These are phyloP conservation scores for Colletotrichum spaethianum DNA, from an alignment of 2,329 filamentous ascomycete genomes.

Conservation along the genomic window DNA sequence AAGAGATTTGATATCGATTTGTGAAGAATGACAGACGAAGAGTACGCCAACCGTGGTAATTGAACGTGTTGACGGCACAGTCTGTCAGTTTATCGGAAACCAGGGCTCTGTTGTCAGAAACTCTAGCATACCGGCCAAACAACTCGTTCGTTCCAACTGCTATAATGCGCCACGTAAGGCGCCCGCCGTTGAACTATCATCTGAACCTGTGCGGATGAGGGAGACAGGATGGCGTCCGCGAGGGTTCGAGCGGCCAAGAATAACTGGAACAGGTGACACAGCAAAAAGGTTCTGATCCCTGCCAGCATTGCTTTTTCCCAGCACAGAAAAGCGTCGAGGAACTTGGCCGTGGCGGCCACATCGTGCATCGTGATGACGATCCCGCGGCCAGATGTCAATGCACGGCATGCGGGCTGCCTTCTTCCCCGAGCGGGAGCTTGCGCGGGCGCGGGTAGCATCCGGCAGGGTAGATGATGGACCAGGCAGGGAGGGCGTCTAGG, in stretches of 20 bases:
- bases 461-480: conserved; percentile 18
- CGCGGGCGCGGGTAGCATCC: conserved; percentile 19
- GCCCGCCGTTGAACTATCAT: conserved; percentile 21
- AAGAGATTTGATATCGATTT: neutral
- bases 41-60: neutral
- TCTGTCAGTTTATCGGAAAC: neutral
- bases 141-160: neutral
- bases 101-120: neutral
- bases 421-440: conserved; percentile 27
- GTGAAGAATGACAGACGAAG: neutral
- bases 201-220: neutral
- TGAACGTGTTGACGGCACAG: neutral
- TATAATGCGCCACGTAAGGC: conserved; percentile 5
- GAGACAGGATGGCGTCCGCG: conserved; percentile 1
- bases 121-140: neutral
- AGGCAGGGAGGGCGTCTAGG: conserved; percentile 17
- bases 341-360: conserved; percentile 6
- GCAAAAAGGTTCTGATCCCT: neutral
- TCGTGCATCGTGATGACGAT: conserved; percentile 22
- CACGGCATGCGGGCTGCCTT: neutral
- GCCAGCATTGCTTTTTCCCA: conserved; percentile 20
- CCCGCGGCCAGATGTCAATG: neutral
- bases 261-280: conserved; percentile 28
- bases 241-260: conserved; percentile 8
- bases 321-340: neutral